phyloP scores from a whole-genome alignment of 2,329 filamentous ascomycete species.

The Colletotrichum caudatum region DNA sequence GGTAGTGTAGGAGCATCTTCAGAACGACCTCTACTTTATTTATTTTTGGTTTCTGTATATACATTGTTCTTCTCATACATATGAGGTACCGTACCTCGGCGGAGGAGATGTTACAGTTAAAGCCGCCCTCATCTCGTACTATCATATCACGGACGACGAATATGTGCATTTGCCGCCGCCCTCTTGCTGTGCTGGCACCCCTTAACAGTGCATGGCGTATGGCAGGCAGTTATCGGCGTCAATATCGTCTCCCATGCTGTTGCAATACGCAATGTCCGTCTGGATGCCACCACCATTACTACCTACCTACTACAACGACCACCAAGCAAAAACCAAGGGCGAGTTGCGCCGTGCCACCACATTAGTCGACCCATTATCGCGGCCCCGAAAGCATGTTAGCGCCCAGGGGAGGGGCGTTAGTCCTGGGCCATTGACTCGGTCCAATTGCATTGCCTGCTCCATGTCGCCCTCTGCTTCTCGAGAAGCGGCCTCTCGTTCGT shows the following conservation, averaged over 20 bases:
- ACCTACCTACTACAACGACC: not conserved
- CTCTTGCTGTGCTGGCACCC: constrained; percentile 1
- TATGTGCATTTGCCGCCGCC: not conserved
- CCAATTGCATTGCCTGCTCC: constrained; percentile 34
- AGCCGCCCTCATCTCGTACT: not conserved
- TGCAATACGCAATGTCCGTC: constrained; percentile 14
- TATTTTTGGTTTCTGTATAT: not conserved
- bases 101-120: not conserved
- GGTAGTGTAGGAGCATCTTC: not conserved
- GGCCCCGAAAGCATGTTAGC: constrained; percentile 33
- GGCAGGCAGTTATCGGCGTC: constrained; percentile 1
- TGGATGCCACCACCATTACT: constrained; percentile 3
- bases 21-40: not conserved
- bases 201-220: constrained; percentile 13
- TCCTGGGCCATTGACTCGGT: constrained; percentile 27
- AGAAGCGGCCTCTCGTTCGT: constrained; percentile 2
- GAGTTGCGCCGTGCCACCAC: constrained; percentile 10
- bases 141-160: not conserved
- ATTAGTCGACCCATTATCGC: constrained; percentile 34
- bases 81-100: not conserved
- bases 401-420: constrained; percentile 31
- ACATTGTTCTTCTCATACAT: not conserved
- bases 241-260: constrained; percentile 2
- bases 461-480: not conserved
- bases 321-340: not conserved